Evolutionary conservation across 2,329 filamentous ascomycete genomes (phyloP), one percentile per base, ranked within the genome.

Genomic region (Fusarium transvaalense): DNA sequence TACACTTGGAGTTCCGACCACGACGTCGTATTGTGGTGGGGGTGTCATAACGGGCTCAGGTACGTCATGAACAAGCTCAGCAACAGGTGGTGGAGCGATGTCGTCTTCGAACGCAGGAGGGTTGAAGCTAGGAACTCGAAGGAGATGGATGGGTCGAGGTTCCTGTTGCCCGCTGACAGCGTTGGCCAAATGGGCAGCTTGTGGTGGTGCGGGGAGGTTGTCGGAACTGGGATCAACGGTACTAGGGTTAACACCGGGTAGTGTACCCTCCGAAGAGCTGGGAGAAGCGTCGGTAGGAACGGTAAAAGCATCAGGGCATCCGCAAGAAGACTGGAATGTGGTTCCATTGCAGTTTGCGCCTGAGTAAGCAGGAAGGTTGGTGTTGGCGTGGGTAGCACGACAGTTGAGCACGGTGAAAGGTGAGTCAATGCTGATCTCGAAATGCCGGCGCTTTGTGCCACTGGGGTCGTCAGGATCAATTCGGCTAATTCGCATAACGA

Each of bases 361-460:
- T 9, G 82, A 80, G 77, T 97, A 97, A 17, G 92, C 91, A 1
- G 94, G 94, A 13, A 97, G 85, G 14, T 89, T 89, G 27, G 92
- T 97, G 78, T 97, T 97, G 50, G 92, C 91, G 77, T 96, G 92
- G 1, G 93, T 97, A n/a, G 94, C 94, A 66, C 92, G 92, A 81
- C 94, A 97, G 66, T 94, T 95, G 47, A 97, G 90, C 45, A 97
- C 93, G 65, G 95, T 95, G 76, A 97, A 95, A 1, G 94, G 94
- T 2, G 94, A 97, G 79, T 97, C 94, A 72, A 97, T 97, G 71
- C 93, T 97, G 74, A 97, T 97, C 78, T 97, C 94, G 71, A 97
- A 97, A 76, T 97, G 94, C 34, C 94, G 88, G 67, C 94, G 88
- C 76, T 94, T 94, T 66, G 83, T 85, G 35, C 85, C 86, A 1